Base-by-base conservation (phyloP, 2,329 filamentous ascomycete species). In the Fusarium vanettenii region DNA sequence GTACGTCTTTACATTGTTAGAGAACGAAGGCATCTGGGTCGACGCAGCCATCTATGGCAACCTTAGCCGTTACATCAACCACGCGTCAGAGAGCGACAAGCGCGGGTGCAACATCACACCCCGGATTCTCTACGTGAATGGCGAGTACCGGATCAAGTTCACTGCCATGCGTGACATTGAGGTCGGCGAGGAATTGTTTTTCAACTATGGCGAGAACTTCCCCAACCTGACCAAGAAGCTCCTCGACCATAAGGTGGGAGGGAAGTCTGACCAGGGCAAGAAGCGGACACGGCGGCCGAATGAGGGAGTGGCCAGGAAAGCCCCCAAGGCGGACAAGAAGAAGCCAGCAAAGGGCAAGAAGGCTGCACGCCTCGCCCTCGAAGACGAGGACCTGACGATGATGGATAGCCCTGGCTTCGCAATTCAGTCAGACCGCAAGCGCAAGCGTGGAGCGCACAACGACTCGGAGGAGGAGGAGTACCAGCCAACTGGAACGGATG, bases 1-100 rank as follows among this genome's bases (percentile, higher is more conserved):
- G n/a, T 94, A 91, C 66, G 85, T 91, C 35, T 91, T 91, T 67
- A 91, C 89, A 1, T 82, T 91, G 2, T 82, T 91, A 18, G 89
- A 91, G 67, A 85, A 88, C 22, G 89, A 91, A 73, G 89, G 89
- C 48, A 90, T 90, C 41, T 91, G 89, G 89, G 89, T 97, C 20
- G 94, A 97, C 79, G 92, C 92, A 8, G 93, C 92, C 22, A 91
- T 91, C 48, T 93, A 93, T 73, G 94, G 94, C 60, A 97, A 96
- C 80, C 91, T 95, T 73, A 92, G 93, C 56, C 91, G 94, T 5
- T 97, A 95, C 82, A 94, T 97, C 81, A 97, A 97, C 81, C 93
- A 96, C 77, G 92, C 93, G 16, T 87, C 87, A 2, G 85, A 87
- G 57, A 81, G 82, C 52, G 84, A 87, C 70, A 85, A 85, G 70